phyloP scores from a whole-genome alignment of 2,329 filamentous ascomycete genomes.

The Fusarium concolor region DNA sequence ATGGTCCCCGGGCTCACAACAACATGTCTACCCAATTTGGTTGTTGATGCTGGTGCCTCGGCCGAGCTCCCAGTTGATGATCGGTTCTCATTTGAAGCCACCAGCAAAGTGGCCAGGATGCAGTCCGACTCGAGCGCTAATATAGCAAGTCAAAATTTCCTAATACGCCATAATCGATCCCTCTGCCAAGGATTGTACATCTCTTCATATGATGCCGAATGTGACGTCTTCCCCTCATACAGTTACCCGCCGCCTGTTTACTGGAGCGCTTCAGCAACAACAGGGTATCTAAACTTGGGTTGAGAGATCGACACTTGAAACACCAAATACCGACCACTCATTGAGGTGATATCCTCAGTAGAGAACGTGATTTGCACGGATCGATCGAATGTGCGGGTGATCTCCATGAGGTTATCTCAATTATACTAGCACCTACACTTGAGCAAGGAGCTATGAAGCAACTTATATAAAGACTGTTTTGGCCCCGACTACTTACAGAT shows the following conservation, averaged over 20 bases:
- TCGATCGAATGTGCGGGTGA: slow-evolving; percentile 4
- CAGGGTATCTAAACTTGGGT: slow-evolving; percentile 18
- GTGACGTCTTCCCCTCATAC: slow-evolving; percentile 13
- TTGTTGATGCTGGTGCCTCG: not conserved
- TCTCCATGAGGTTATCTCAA: not conserved
- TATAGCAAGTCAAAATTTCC: not conserved
- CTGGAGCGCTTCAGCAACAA: slow-evolving; percentile 32
- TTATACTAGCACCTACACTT: not conserved
- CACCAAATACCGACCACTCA: not conserved
- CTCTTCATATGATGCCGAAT: no score
- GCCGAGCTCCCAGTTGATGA: not conserved
- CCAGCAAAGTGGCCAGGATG: not conserved
- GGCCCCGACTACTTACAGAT: not conserved
- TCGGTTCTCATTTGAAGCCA: not conserved
- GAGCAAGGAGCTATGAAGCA: not conserved
- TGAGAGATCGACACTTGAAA: slow-evolving; percentile 19
- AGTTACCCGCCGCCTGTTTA: slow-evolving; percentile 31
- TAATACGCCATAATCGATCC: no score
- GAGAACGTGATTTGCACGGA: slow-evolving; percentile 12
- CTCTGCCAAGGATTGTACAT: not conserved
- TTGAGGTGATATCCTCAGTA: slow-evolving; percentile 5
- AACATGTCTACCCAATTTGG: not conserved
- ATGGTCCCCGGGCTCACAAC: not conserved
- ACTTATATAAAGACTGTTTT: not conserved
- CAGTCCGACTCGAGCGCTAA: slow-evolving; percentile 19